Evolutionary conservation across 345 rosid species (phyloP), one percentile per base, ranked within the genome.

Genomic region (Odontarrhena argentea): DNA sequence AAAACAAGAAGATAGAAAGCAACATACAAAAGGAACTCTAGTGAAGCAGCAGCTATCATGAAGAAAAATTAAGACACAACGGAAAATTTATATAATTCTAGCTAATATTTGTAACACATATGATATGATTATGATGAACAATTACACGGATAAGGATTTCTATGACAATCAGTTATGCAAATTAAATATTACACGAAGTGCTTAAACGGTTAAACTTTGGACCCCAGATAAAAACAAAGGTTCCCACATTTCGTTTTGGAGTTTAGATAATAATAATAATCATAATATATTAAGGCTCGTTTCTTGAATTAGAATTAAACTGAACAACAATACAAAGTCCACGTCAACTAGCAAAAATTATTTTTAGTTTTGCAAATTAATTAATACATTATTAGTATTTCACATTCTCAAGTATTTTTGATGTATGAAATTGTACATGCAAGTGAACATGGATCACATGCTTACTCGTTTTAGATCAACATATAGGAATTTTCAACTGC

Each of bases 371-470:
- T 67, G 26, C 38, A 18, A 36, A 12, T 41, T 15, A 52, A 34
- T 10, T 54, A 15, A 24, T 36, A 14, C 15, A 18, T 42, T 32
- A 32, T 8, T 50, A 41, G 0, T 58, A 26, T 2, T 18, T 40
- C 37, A 22, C 45, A 61, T 51, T 32, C 45, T 59, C 52, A 1
- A 4, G 13, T 24, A 9, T 1, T 32, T 4, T 5, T 5, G 30
- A 34, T 34, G n/a, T 22, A 50, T 3, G 43, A 18, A 43, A 35
- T 35, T 36, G 28, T 55, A 38, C 65, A n/a, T n/a, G n/a, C n/a
- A 63, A 15, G 58, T 47, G 69, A 71, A 63, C 75, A 63, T 71
- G 69, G 51, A 55, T 55, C 70, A 74, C 74, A 69, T 75, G 70
- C 38, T 52, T 52, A 40, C 64, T 70, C 63, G 35, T 53, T 60